A percentile compares a stretch with the other conserved stretches of the same genome.
Conservation (phyloP, 192 early-diverging fungal species). For the Fimicolochytrium jonesii region DNA sequence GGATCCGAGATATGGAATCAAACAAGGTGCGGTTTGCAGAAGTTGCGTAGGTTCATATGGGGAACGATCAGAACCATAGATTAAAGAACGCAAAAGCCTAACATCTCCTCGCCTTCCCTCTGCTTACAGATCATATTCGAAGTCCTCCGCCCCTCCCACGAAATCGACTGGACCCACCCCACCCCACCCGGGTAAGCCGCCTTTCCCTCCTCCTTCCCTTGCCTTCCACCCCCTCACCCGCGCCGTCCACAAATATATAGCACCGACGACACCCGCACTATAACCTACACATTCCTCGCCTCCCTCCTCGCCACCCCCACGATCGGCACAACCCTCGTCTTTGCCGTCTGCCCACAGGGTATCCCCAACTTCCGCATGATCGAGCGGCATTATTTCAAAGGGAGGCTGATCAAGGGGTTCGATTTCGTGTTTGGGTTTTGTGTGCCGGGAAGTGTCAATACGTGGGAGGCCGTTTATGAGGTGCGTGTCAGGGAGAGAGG, state of each 20-base stretch:
- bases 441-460: constrained; percentile 54
- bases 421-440: constrained; percentile 60
- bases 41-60: constrained; percentile 13
- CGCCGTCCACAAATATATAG: too few species aligned
- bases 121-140: constrained; percentile 38
- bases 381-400: constrained; percentile 51
- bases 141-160: constrained; percentile 33
- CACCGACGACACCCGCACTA: constrained; percentile 24
- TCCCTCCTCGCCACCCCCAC: constrained; percentile 22
- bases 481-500: too few species aligned
- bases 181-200: too few species aligned
- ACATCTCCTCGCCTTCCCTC: background rate
- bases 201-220: too few species aligned
- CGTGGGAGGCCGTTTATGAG: constrained; percentile 50
- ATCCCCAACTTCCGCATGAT: constrained; percentile 54
- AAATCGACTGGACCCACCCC: constrained; percentile 30
- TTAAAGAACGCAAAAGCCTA: background rate
- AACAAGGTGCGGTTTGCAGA: constrained; percentile 6
- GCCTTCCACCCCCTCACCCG: too few species aligned
- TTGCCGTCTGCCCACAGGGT: constrained; percentile 44
- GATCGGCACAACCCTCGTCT: constrained; percentile 42
- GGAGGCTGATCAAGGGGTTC: constrained; percentile 47
- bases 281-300: constrained; percentile 27
- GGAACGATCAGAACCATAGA: background rate
- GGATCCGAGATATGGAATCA: constrained; percentile 41